Base-by-base conservation (phyloP, 2,329 filamentous ascomycete genomes). In the Atkinsonella hypoxylon region DNA sequence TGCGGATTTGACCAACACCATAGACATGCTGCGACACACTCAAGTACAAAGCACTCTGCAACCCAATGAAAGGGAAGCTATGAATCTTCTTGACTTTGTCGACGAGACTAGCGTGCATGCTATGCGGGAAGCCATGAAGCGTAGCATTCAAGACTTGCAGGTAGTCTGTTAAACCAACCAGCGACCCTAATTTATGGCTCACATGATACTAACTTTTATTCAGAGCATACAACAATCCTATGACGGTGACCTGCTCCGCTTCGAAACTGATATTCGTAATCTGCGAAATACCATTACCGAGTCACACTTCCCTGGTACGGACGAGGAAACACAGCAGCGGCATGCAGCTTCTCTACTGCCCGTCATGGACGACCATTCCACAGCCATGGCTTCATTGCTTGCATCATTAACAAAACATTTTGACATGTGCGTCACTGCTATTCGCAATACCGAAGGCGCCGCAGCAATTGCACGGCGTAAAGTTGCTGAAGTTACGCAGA, bases 391-490 rank as follows among this genome's bases (percentile, higher is more conserved):
- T 5, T 76, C 83, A 51, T 76, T 89, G 5, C 78, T 97, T 1
- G 79, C 88, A 51, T 89, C 85, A 1, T 72, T 97, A 4, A 89
- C 89, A 8, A 80, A 78, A 26, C 91, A 97, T 67, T 96, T 95
- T 63, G 91, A 97, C 65, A 80, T 95, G 56, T 96, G 91, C 65
- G 87, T 95, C 13, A 91, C 85, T 1, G 91, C 91, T 1, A 84
- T 96, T 42, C 87, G 89, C 53, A 89, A 91, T 47, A 96, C 90
- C 3, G 89, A 95, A 69, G 86, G 85, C 31, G 86, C 83, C 5
- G 81, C 82, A 12, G 84, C 81, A 5, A 72, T 83, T 44, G 85
- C 83, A 6, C 79, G 82, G 11, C 77, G 79, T 47, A 84, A 81
- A 55, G 84, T 81, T 0, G 83, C 83, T 42, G 83, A 87, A 57